Percentiles rank a stretch among this genome's conserved stretches.
Evolutionary conservation across 2,329 filamentous ascomycete species (phyloP).

Genomic region (Fusarium fracticaudum): DNA sequence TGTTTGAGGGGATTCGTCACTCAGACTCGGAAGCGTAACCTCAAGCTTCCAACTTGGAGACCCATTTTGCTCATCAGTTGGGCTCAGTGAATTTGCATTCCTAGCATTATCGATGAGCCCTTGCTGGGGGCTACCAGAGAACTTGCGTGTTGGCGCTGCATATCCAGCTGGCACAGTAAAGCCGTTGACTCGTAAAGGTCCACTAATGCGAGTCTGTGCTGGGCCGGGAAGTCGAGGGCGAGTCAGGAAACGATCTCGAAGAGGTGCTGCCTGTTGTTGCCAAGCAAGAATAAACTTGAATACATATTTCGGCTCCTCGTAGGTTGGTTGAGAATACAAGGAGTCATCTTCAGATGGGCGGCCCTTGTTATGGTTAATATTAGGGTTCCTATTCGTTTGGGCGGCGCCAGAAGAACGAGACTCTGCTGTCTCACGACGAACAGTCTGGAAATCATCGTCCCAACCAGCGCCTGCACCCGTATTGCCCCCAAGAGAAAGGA

Average conservation of each 20-base stretch:
- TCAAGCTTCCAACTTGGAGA: slow-evolving; percentile 27
- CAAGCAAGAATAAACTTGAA: slow-evolving; percentile 82
- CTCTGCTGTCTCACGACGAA: slow-evolving; percentile 61
- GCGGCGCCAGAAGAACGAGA: slow-evolving; percentile 47
- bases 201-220: slow-evolving; percentile 71
- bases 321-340: slow-evolving; percentile 64
- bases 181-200: slow-evolving; percentile 51
- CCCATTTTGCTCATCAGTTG: slow-evolving; percentile 41
- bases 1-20: slow-evolving; percentile 21
- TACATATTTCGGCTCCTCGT: slow-evolving; percentile 66
- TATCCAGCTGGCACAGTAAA: slow-evolving; percentile 50
- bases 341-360: slow-evolving; percentile 62
- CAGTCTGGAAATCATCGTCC: slow-evolving; percentile 60
- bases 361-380: slow-evolving; percentile 43
- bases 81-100: slow-evolving; percentile 56
- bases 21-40: slow-evolving; percentile 35
- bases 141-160: slow-evolving; percentile 56
- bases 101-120: slow-evolving; percentile 62
- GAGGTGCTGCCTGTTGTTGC: slow-evolving; percentile 64
- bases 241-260: slow-evolving; percentile 70
- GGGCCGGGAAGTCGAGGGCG: slow-evolving; percentile 75
- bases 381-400: slow-evolving; percentile 44
- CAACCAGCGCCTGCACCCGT: slow-evolving; percentile 29
- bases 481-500: slow-evolving; percentile 56
- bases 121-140: slow-evolving; percentile 57